Evolutionary conservation across 106 monocot genomes (phyloP).

Genomic region (Allium cepa): DNA sequence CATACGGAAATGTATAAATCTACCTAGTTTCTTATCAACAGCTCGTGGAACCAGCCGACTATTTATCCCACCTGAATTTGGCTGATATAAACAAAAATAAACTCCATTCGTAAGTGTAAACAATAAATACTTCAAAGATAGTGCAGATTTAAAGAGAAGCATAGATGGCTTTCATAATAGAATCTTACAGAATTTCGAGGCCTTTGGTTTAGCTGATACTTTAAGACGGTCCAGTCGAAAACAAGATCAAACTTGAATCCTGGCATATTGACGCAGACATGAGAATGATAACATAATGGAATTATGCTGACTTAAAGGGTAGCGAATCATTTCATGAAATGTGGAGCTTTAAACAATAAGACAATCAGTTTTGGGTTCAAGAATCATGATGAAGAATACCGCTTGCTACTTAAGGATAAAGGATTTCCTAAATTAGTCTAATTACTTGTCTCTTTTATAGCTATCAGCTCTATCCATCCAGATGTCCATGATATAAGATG

Average conservation of each 20-base stretch:
- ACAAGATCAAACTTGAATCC: slow-evolving; percentile 12
- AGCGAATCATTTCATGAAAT: not conserved
- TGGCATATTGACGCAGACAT: not conserved
- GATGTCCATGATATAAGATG: no score
- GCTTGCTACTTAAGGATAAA: not conserved
- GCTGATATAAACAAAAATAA: not conserved
- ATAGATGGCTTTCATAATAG: not conserved
- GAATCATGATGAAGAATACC: not conserved
- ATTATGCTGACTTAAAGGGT: not conserved
- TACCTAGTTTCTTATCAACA: not conserved
- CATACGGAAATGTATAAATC: not conserved
- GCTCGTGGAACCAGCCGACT: not conserved
- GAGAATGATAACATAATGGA: not conserved
- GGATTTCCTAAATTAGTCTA: no score
- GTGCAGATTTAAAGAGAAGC: slow-evolving; percentile 1
- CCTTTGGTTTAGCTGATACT: slow-evolving; percentile 15
- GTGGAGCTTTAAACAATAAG: not conserved
- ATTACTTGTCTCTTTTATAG: no score
- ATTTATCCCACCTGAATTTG: not conserved
- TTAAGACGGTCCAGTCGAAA: slow-evolving; percentile 18
- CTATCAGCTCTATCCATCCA: no score
- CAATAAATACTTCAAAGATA: slow-evolving; percentile 6
- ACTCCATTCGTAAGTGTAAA: not conserved
- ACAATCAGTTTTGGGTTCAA: not conserved
- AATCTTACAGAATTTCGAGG: no score